A percentile compares a stretch with the other conserved stretches of the same genome.
Evolutionary conservation across 2,329 filamentous ascomycete species (phyloP).

Genomic region (Clonostachys rosea): DNA sequence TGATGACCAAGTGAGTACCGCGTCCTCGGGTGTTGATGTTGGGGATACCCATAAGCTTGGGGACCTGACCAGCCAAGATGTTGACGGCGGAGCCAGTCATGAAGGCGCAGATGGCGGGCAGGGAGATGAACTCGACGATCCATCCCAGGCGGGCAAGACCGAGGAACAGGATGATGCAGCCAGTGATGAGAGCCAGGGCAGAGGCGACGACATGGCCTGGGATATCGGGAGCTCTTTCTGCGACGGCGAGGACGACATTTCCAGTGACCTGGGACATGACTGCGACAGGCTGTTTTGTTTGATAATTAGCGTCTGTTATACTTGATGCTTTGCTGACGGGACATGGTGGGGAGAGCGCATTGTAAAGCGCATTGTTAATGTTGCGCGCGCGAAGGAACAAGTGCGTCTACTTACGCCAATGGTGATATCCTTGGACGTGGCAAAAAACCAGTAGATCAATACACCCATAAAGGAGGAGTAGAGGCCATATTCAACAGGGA

Average conservation of each 20-base stretch:
- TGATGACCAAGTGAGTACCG: slow-evolving; percentile 42
- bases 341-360: too few species aligned
- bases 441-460: slow-evolving; percentile 94
- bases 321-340: too few species aligned
- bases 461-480: slow-evolving; percentile 92
- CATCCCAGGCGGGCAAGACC: slow-evolving; percentile 46
- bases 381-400: background rate
- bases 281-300: slow-evolving; percentile 38
- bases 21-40: slow-evolving; percentile 40
- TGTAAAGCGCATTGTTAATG: background rate
- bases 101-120: slow-evolving; percentile 47
- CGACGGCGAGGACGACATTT: slow-evolving; percentile 36
- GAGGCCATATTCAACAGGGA: slow-evolving; percentile 43
- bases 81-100: slow-evolving; percentile 49
- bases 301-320: background rate
- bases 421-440: slow-evolving; percentile 87
- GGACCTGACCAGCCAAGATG: slow-evolving; percentile 44
- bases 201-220: slow-evolving; percentile 38
- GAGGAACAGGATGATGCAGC: slow-evolving; percentile 41
- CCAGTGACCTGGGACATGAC: slow-evolving; percentile 50
- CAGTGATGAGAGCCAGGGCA: slow-evolving; percentile 40
- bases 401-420: slow-evolving; percentile 60
- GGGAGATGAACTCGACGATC: slow-evolving; percentile 49
- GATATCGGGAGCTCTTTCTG: slow-evolving; percentile 27
- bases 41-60: slow-evolving; percentile 44